Percentiles rank a stretch among this genome's conserved stretches.
Conservation (phyloP, 768 basidiomycete genomes). For the Mycena galericulata region DNA sequence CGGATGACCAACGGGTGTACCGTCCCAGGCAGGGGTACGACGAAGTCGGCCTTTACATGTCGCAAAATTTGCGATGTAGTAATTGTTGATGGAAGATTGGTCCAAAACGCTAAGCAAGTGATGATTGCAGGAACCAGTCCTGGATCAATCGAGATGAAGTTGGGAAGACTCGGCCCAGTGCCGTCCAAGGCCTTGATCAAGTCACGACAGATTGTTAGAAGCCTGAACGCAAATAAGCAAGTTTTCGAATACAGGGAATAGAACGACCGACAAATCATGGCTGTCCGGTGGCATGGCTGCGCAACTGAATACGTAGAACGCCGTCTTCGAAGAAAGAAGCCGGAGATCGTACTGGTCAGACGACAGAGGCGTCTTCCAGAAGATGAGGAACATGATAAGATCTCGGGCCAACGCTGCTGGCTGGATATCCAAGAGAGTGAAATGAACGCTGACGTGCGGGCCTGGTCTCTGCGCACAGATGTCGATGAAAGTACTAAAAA, state of each 20-base stretch:
- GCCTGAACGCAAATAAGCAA: not conserved
- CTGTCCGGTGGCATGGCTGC: constrained; percentile 11
- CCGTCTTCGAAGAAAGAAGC: constrained; percentile 1
- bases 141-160: constrained; percentile 5
- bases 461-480: not conserved
- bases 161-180: not conserved
- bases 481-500: constrained; percentile 1
- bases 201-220: not conserved
- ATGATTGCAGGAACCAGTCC: not conserved
- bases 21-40: not conserved
- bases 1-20: not conserved
- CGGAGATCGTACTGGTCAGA: not conserved
- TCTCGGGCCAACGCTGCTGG: constrained; percentile 4
- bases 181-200: not conserved
- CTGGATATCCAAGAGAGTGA: constrained; percentile 11
- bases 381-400: not conserved
- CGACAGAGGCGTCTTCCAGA: not conserved
- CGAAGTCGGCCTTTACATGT: not conserved
- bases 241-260: not conserved
- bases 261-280: not conserved
- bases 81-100: not conserved
- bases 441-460: not conserved
- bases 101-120: not conserved
- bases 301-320: constrained; percentile 1
- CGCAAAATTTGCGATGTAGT: not conserved